Conservation (phyloP, 2,329 filamentous ascomycete species). For the Pseudodiploospora longispora region DNA sequence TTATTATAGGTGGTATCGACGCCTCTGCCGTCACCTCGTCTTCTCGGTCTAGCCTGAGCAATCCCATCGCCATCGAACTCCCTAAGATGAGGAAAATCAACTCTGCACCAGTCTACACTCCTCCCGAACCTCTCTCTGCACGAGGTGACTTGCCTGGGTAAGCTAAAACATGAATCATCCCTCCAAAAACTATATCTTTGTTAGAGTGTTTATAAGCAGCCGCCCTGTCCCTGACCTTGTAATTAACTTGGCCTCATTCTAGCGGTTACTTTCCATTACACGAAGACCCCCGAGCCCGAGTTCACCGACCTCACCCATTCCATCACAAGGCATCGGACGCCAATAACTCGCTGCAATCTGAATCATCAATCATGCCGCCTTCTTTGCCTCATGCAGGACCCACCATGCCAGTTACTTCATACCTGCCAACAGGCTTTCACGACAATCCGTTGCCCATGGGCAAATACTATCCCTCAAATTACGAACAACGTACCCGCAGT, state of each 20-base stretch:
- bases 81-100: conserved; percentile 34
- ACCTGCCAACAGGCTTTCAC: conserved; percentile 41
- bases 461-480: conserved; percentile 58
- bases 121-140: conserved; percentile 44
- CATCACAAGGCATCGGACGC: conserved; percentile 25
- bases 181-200: background rate
- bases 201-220: background rate
- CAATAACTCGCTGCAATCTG: conserved; percentile 7
- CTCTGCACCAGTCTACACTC: conserved; percentile 32
- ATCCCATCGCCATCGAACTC: conserved; percentile 47
- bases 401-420: conserved; percentile 41
- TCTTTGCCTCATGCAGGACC: conserved; percentile 5
- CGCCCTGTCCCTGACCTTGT: too few relatives aligned
- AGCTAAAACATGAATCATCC: conserved; percentile 13
- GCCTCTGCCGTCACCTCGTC: conserved; percentile 11
- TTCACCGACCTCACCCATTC: conserved; percentile 46
- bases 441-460: conserved; percentile 45
- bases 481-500: conserved; percentile 29
- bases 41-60: conserved; percentile 21
- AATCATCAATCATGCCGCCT: background rate
- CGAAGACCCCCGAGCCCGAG: conserved; percentile 41
- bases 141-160: conserved; percentile 53
- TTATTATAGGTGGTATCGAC: background rate
- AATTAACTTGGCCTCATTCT: background rate
- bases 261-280: conserved; percentile 56